A percentile compares a stretch with the other conserved stretches of the same genome.
phyloP scores from a whole-genome alignment of 2,329 filamentous ascomycete genomes.

The Lasiodiplodia sp. region DNA sequence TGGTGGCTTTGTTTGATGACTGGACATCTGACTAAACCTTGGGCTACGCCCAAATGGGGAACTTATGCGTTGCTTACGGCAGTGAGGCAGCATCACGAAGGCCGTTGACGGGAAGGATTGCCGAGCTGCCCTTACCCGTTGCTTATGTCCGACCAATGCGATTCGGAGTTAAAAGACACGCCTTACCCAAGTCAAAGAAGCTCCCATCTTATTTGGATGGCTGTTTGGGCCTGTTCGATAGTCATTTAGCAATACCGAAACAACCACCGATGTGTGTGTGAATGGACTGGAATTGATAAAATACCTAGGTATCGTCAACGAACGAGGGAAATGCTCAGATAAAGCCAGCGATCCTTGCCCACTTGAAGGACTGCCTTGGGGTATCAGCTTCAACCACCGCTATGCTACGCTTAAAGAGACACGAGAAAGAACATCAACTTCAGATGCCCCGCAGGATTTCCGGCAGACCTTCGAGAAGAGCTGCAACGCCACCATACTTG shows the following conservation, averaged over 20 bases:
- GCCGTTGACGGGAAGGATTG: not conserved
- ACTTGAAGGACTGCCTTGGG: not conserved
- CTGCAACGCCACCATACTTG: conserved; percentile 47
- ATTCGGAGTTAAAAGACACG: not conserved
- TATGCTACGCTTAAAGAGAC: not conserved
- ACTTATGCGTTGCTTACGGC: not conserved
- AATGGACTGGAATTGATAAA: not conserved
- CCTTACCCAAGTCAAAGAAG: not conserved
- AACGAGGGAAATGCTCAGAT: not conserved
- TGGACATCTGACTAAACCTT: not conserved
- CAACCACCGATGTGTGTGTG: not conserved
- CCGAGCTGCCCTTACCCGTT: not conserved
- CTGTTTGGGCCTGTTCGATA: not conserved
- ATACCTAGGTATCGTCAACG: not conserved
- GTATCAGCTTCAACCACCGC: conserved; percentile 3
- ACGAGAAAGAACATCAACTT: not conserved
- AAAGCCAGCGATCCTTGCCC: not conserved
- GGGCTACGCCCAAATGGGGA: not conserved
- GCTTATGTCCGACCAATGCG: not conserved
- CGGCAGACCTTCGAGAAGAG: conserved; percentile 43
- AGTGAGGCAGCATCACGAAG: not conserved
- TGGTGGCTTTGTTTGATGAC: not conserved
- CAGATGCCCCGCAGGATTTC: conserved; percentile 25
- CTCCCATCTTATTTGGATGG: not conserved
- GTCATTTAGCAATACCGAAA: not conserved